A percentile compares a stretch with the other conserved stretches of the same genome.
Evolutionary conservation across 768 basidiomycete genomes (phyloP).

Genomic region (Mycena haematopus): DNA sequence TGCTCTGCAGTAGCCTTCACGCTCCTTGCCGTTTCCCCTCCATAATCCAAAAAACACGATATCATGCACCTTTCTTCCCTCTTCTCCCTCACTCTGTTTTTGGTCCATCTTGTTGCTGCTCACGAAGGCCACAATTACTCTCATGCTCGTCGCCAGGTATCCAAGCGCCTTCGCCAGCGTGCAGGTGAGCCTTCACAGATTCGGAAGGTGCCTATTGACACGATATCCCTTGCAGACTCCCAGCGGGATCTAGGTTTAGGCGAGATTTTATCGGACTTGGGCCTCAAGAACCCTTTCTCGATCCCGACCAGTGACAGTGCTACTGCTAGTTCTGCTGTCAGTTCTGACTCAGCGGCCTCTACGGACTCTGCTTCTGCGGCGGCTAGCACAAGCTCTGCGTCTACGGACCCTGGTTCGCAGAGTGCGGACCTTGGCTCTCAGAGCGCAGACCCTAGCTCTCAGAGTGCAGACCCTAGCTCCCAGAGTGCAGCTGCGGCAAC

Average conservation of each 20-base stretch:
- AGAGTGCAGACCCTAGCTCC: no score
- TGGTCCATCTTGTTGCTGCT: slow-evolving; percentile 28
- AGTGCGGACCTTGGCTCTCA: no score
- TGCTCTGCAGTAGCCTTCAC: slow-evolving; percentile 16
- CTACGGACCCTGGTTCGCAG: not conserved
- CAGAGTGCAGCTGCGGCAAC: no score
- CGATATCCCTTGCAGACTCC: not conserved
- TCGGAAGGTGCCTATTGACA: not conserved
- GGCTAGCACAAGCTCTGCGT: no score
- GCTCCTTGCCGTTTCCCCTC: slow-evolving; percentile 10
- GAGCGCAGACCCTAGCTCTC: no score
- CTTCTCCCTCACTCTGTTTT: slow-evolving; percentile 23
- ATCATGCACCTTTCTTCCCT: slow-evolving; percentile 26
- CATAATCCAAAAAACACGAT: not conserved
- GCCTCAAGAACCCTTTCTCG: not conserved
- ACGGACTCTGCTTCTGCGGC: no score
- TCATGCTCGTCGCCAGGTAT: slow-evolving; percentile 3
- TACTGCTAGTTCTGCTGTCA: not conserved
- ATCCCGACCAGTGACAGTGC: not conserved
- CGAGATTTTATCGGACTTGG: not conserved
- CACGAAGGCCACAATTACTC: slow-evolving; percentile 30
- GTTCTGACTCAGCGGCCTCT: not conserved
- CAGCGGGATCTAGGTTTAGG: not conserved
- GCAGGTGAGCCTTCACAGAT: not conserved
- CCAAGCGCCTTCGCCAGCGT: not conserved